A percentile compares a stretch with the other conserved stretches of the same genome.
Conservation (phyloP, 371 early-diverging fungal genomes). For the Syncephalastrum racemosum region DNA sequence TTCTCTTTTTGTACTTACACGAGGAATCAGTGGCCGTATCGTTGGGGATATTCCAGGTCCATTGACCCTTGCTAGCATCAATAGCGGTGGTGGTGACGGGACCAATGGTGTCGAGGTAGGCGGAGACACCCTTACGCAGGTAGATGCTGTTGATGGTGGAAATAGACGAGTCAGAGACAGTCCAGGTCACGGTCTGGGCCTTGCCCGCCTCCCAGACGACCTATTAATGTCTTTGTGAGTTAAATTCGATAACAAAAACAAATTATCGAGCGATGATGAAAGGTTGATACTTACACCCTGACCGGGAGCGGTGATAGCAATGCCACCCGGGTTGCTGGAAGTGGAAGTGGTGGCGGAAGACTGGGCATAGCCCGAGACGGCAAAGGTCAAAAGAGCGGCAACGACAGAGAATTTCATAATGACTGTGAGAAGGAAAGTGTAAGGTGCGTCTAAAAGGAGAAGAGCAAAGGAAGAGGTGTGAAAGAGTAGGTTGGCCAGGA, state of each 20-base stretch:
- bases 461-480: too few relatives aligned
- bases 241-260: not conserved
- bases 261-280: not conserved
- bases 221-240: constrained; percentile 12
- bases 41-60: constrained; percentile 34
- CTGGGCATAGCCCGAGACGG: constrained; percentile 10
- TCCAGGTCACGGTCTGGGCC: constrained; percentile 31
- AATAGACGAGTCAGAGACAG: constrained; percentile 16
- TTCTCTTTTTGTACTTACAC: constrained; percentile 23
- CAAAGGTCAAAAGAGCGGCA: constrained; percentile 12
- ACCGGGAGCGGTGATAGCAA: constrained; percentile 27
- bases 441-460: too few relatives aligned
- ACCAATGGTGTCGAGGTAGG: constrained; percentile 20
- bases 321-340: not conserved
- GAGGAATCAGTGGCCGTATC: constrained; percentile 21
- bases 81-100: constrained; percentile 7
- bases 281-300: constrained; percentile 29
- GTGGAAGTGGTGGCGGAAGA: not conserved
- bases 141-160: constrained; percentile 25
- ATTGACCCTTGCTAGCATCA: constrained; percentile 13
- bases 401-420: constrained; percentile 15
- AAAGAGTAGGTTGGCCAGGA: too few relatives aligned
- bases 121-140: constrained; percentile 30
- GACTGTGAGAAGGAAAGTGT: not conserved
- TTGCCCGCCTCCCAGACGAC: constrained; percentile 30